phyloP scores from a whole-genome alignment of 208 protist species.

The Leishmania mexicana region DNA sequence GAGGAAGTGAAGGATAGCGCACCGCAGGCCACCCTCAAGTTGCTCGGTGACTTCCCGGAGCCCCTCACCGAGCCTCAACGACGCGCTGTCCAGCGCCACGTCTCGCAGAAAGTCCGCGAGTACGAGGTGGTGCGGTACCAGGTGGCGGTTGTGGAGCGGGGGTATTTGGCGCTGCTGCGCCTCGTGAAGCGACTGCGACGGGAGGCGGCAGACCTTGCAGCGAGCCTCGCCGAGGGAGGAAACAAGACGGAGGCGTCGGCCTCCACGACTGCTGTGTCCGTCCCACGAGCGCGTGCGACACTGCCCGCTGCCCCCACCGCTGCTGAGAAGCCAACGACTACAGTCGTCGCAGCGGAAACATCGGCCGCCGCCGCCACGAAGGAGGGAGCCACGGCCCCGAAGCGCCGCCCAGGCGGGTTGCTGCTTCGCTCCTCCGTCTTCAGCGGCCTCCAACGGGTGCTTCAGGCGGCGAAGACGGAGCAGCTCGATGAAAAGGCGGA shows the following conservation, averaged over 20 bases:
- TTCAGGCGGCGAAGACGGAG: constrained; percentile 63
- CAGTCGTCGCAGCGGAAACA: neutral
- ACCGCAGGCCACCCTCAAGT: constrained; percentile 27
- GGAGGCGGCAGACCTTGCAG: constrained; percentile 38
- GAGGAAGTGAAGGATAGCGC: constrained; percentile 9
- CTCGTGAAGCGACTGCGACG: constrained; percentile 46
- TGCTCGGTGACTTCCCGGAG: constrained; percentile 69
- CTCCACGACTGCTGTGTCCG: neutral
- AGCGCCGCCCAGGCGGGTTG: constrained; percentile 20
- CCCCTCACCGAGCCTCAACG: constrained; percentile 67
- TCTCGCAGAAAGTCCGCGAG: constrained; percentile 37
- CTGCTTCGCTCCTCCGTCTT: constrained; percentile 62
- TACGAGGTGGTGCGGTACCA: constrained; percentile 45
- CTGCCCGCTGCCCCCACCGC: neutral
- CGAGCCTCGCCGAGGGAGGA: constrained; percentile 16
- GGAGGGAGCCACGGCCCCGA: constrained; percentile 14
- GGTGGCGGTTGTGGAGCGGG: constrained; percentile 38
- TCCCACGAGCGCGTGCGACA: neutral
- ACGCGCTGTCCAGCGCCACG: constrained; percentile 40
- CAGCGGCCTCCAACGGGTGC: constrained; percentile 66
- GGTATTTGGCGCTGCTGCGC: constrained; percentile 51
- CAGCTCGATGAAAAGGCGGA: constrained; percentile 41
- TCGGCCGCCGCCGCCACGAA: constrained; percentile 3
- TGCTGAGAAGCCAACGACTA: neutral
- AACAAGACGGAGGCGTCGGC: neutral